Base-by-base conservation (phyloP, 768 basidiomycete species). In the Chalciporus sphaerocephalus region DNA sequence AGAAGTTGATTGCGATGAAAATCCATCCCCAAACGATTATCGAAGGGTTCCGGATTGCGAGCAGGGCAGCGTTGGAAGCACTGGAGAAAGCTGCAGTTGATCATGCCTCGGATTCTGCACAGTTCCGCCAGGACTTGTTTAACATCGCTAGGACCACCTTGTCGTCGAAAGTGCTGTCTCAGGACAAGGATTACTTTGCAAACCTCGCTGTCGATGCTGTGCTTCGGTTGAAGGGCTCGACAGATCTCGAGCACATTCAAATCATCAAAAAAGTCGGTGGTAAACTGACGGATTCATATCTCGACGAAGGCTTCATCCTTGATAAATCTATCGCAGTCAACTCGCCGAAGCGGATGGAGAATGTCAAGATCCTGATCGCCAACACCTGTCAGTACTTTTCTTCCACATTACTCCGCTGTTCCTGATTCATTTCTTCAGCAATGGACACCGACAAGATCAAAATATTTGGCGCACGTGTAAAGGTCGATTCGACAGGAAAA, bases 401-500 rank as follows among this genome's bases (percentile, higher is more conserved):
- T 13, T 15, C 9, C 25, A 9, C 20, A 16, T 25, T 23, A 7
- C 9, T 21, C 38, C 16, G 17, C 20, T 13, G 13, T 25, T 12
- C 15, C 46, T 38, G 28, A 16, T 11, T 8, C 13, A 39, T 16
- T 10, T 38, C 46, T 6, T 33, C 53, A 94, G 93, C 96, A 3
- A 98, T 98, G 96, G 96, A 99, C 70, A 99, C 96, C 21, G 96
- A 99, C 71, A 99, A 99, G 68, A 96, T 98, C 75, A 99, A 99
- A 71, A 87, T 99, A 50, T 99, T 99, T 51, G 96, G 96, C 34
- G 95, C 96, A 0, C 79, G 92, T 28, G 84, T 98, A 51, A 92
- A 93, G 69, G 96, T 98, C 6, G 95, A 97, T 58, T 78, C 89
- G 37, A 95, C 96, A 3, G 89, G 94, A 42, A 97, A 99, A 71